These are phyloP conservation scores for Salmacisia buchloeana DNA, from an alignment of 1,284 basidiomycete species.

Conservation along the genomic window DNA sequence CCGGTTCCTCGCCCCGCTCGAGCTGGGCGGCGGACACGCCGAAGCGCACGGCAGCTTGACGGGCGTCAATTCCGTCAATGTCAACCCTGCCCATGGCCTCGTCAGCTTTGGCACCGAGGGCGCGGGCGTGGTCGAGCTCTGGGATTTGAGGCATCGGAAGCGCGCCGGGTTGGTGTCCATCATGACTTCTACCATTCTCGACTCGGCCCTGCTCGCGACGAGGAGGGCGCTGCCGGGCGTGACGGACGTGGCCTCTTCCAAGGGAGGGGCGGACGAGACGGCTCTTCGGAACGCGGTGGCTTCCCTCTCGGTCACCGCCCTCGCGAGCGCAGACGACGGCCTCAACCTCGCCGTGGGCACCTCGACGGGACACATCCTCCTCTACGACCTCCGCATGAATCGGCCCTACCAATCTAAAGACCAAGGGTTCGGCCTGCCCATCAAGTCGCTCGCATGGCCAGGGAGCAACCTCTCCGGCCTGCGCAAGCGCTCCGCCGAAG, in stretches of 20 bases:
- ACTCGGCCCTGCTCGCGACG: constrained; percentile 48
- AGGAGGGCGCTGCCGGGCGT: constrained; percentile 48
- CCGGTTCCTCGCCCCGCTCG: constrained; percentile 60
- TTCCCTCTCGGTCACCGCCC: constrained; percentile 70
- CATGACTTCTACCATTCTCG: constrained; percentile 57
- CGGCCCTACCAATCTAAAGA: constrained; percentile 84
- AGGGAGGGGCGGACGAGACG: constrained; percentile 26
- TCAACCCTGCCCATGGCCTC: constrained; percentile 89
- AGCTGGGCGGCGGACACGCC: constrained; percentile 20
- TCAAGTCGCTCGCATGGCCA: constrained; percentile 83
- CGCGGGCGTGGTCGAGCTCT: constrained; percentile 82
- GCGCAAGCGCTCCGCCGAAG: constrained; percentile 50
- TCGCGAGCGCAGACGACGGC: constrained; percentile 70
- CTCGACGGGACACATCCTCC: constrained; percentile 82
- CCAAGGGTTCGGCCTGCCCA: constrained; percentile 89
- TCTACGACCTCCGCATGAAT: constrained; percentile 87
- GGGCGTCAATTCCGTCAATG: constrained; percentile 85
- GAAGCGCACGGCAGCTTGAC: constrained; percentile 50
- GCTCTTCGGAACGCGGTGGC: constrained; percentile 37
- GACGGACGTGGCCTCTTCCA: not conserved
- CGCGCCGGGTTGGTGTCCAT: constrained; percentile 72
- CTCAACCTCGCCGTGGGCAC: constrained; percentile 91
- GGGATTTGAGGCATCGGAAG: constrained; percentile 82
- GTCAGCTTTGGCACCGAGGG: constrained; percentile 78
- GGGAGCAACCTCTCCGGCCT: constrained; percentile 55